Base-by-base conservation (phyloP, 2,329 filamentous ascomycete species). In the Calonectria hawksworthii region DNA sequence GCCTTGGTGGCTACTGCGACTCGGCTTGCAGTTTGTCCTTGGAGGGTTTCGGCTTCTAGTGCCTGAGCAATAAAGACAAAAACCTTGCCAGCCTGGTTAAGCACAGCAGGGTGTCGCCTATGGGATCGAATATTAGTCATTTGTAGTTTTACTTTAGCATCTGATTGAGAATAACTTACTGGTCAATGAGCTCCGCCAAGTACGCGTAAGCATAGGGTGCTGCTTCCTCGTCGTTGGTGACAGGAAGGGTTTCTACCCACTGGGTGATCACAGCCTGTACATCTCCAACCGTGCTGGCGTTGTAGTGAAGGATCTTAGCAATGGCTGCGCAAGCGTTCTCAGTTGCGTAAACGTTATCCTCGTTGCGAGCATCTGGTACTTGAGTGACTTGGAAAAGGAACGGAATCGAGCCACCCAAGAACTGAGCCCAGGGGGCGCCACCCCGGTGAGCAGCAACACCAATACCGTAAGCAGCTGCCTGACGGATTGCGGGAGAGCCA, bases 301-400 rank as follows among this genome's bases (percentile, higher is more conserved):
- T 98, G 87, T 93, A 98, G 84, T 98, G 96, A 77, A 99, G 89
- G 68, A 99, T 96, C 90, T 99, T 99, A 44, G 97, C 97, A 82
- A 99, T 97, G 79, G 95, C 96, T 52, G 97, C 96, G 80, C 95
- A 98, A 9, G 96, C 96, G 83, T 99, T 99, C 87, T 99, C 97
- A 1, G 97, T 99, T 2, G 97, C 97, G 83, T 98, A 99, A 2
- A 98, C 94, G 81, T 99, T 96, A 80, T 99, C 97, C 77, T 99
- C 97, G 63, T 92, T 93, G 77, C 97, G 92, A 7, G 96, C 93
- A 77, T 98, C 94, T 2, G 94, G 92, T 70, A 96, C 90, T 82
- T 94, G 93, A 8, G 93, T 95, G 61, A 95, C 94, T 83, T 96
- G 93, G 88, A 99, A 98, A 38, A 99, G 89, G 77, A 92, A 93